Base-by-base conservation (phyloP, 2,329 filamentous ascomycete genomes). In the Talaromyces islandicus region DNA sequence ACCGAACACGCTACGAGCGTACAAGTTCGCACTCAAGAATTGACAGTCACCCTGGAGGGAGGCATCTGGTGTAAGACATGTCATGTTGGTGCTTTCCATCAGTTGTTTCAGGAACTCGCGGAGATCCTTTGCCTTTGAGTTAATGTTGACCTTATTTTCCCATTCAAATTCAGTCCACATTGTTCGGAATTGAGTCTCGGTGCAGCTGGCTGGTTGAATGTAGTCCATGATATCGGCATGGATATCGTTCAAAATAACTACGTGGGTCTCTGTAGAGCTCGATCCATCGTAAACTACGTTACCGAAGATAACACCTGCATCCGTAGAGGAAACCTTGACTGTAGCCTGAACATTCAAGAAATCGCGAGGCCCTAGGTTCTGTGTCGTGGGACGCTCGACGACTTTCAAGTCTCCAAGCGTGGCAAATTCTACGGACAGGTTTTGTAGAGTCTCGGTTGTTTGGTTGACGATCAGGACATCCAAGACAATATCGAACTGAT, bases 151-250 rank as follows among this genome's bases (percentile, higher is more conserved):
- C 85, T 99, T 99, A 81, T 99, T 99, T 82, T 99, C 94, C 94
- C 94, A 99, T 75, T 99, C 94, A 67, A 99, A 99, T 73, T 99
- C 94, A 41, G 94, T 99, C 94, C 94, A 99, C 94, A 99, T 99
- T n/a, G 91, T 96, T 62, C 94, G 87, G 87, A 99, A 99, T 71
- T 97, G 92, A 11, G 93, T 97, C 81, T 99, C 94, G 4, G 91
- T 94, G 82, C 94, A 99, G 17, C 92, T 88, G 7, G 93, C 93
- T 1, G 94, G 94, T 73, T 97, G 93, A 70, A 99, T 99, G 79
- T 99, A 99, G 78, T 99, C 94, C 94, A 99, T 99, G 66, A 99
- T 97, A 72, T 99, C 94, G 60, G 97, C 93, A 71, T 99, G 94
- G 30, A 99, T 87, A 73, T 99, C 94, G 73, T 97, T 97, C 58